Evolutionary conservation across 306 rosid species (phyloP).

Genomic region (Cucurbita ficifolia): DNA sequence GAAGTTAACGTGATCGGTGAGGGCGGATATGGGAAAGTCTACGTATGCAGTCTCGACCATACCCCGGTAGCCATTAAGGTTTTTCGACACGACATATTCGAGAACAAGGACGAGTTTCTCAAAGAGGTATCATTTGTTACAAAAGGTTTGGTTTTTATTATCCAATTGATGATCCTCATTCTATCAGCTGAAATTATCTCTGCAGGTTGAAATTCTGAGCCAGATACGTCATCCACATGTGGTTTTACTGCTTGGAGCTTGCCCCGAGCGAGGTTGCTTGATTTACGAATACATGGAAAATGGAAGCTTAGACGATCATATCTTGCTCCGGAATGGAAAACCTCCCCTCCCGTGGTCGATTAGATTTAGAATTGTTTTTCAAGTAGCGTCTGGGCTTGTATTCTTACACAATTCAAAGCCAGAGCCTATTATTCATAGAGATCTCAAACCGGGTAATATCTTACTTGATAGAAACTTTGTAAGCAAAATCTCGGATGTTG

Average conservation of each 20-base stretch:
- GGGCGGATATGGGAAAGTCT: constrained; percentile 95
- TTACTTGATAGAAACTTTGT: constrained; percentile 62
- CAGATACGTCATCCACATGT: constrained; percentile 81
- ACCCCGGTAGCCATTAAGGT: constrained; percentile 84
- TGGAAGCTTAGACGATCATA: constrained; percentile 71
- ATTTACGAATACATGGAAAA: constrained; percentile 84
- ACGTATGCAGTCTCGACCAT: constrained; percentile 80
- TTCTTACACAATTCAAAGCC: constrained; percentile 77
- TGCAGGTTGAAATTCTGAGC: constrained; percentile 83
- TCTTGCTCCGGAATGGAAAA: constrained; percentile 31
- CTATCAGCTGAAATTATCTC: constrained; percentile 4
- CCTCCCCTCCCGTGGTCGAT: constrained; percentile 67
- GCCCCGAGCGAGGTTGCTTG: constrained; percentile 75
- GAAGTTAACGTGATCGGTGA: constrained; percentile 56
- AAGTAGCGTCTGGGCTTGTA: constrained; percentile 80
- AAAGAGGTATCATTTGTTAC: constrained; percentile 46
- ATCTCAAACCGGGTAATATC: constrained; percentile 86
- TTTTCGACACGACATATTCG: constrained; percentile 31
- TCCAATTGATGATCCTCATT: background rate
- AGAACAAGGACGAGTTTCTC: constrained; percentile 72
- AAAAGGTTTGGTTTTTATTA: background rate
- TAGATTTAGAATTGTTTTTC: constrained; percentile 55
- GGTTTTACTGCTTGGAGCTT: constrained; percentile 87
- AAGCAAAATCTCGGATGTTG: constrained; percentile 84
- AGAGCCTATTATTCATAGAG: constrained; percentile 81